Evolutionary conservation across 331 rosid genomes (phyloP).

Genomic region (Cucumis variabilis): DNA sequence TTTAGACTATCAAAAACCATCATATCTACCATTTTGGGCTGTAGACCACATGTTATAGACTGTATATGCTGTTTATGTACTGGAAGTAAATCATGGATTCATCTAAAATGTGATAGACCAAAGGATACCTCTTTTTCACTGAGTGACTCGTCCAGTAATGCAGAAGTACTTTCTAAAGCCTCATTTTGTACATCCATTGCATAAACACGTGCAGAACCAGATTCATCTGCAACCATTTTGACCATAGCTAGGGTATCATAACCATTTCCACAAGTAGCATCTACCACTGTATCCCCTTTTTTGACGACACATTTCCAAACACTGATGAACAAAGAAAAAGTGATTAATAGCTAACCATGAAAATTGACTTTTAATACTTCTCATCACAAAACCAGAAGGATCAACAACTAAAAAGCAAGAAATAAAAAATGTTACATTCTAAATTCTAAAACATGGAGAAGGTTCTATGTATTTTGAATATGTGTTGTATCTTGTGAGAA

Average conservation of each 20-base stretch:
- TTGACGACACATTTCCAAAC: slow-evolving; percentile 73
- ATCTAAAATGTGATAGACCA: background rate
- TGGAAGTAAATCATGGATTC: background rate
- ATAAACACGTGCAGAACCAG: slow-evolving; percentile 61
- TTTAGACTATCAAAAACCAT: background rate
- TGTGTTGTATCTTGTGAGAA: background rate
- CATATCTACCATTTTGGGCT: background rate
- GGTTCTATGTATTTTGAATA: background rate
- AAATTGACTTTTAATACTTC: background rate
- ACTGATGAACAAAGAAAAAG: slow-evolving; percentile 44
- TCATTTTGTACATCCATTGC: slow-evolving; percentile 84
- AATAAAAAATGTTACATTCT: background rate
- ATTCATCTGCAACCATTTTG: slow-evolving; percentile 80
- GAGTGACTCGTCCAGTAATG: slow-evolving; percentile 62
- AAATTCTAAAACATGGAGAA: background rate
- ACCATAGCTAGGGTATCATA: slow-evolving; percentile 81
- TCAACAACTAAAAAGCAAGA: background rate
- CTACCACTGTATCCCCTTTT: slow-evolving; percentile 84
- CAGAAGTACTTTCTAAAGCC: slow-evolving; percentile 67
- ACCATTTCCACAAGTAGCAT: slow-evolving; percentile 97
- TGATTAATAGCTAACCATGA: background rate
- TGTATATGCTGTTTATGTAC: background rate
- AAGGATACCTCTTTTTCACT: slow-evolving; percentile 50
- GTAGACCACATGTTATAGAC: slow-evolving; percentile 3
- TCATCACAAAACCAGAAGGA: slow-evolving; percentile 20